Conservation (phyloP, 495 filamentous ascomycete species). For the Aspergillus steynii region DNA sequence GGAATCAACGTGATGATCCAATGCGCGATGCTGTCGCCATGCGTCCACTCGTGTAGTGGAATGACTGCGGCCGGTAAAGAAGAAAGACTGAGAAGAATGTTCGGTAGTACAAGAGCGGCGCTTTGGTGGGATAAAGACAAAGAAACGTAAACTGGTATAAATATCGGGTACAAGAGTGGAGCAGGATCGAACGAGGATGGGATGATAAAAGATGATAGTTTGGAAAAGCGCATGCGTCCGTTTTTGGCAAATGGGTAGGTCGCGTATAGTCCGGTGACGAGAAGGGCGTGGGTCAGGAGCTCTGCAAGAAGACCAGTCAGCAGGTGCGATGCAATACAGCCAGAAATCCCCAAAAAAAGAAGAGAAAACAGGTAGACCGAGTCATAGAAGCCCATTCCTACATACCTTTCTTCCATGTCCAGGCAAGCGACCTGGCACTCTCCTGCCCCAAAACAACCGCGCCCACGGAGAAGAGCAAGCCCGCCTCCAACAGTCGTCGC, state of each 20-base stretch:
- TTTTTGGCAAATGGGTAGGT: slow-evolving; percentile 46
- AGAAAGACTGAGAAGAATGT: slow-evolving; percentile 77
- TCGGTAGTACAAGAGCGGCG: slow-evolving; percentile 63
- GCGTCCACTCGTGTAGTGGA: slow-evolving; percentile 54
- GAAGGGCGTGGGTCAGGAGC: slow-evolving; percentile 42
- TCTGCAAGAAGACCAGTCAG: slow-evolving; percentile 36
- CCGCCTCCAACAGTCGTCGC: slow-evolving; percentile 45
- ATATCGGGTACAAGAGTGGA: slow-evolving; percentile 80
- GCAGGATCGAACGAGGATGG: slow-evolving; percentile 85
- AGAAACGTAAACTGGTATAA: slow-evolving; percentile 76
- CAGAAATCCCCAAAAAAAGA: not conserved
- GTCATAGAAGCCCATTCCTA: not conserved
- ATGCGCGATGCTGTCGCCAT: slow-evolving; percentile 62
- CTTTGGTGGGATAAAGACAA: slow-evolving; percentile 66
- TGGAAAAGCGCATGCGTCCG: slow-evolving; percentile 29
- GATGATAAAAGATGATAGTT: slow-evolving; percentile 48
- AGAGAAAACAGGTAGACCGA: not conserved
- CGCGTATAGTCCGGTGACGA: slow-evolving; percentile 45
- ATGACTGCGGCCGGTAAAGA: slow-evolving; percentile 73
- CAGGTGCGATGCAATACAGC: not conserved
- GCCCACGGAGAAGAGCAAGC: slow-evolving; percentile 46
- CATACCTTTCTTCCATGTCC: slow-evolving; percentile 47
- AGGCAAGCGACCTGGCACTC: slow-evolving; percentile 36
- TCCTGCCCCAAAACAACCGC: slow-evolving; percentile 36
- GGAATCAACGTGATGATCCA: slow-evolving; percentile 73